These are phyloP conservation scores for Camellia oleifera DNA, from an alignment of 179 eudicot genomes.

Conservation along the genomic window DNA sequence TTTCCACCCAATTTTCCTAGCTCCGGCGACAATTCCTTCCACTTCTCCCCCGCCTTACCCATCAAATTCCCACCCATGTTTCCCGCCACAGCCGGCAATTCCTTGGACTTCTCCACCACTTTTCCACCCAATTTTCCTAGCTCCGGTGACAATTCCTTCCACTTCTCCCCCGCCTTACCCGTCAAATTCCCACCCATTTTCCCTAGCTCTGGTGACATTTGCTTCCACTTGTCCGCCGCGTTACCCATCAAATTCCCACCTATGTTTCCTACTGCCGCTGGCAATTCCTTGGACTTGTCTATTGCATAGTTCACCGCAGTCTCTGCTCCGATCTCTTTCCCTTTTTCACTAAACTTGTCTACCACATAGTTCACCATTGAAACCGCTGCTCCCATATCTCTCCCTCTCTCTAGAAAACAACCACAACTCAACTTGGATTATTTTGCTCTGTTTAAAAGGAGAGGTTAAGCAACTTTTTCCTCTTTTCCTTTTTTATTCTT, in stretches of 20 bases:
- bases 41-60: too few species aligned
- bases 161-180: too few species aligned
- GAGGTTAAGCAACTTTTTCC: not conserved
- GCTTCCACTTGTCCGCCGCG: constrained; percentile 14
- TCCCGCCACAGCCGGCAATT: too few species aligned
- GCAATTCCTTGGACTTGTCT: constrained; percentile 28
- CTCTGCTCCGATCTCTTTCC: constrained; percentile 14
- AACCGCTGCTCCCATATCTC: not conserved
- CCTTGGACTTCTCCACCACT: too few species aligned
- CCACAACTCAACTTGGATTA: not conserved
- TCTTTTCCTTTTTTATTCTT: too few species aligned
- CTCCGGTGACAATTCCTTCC: too few species aligned
- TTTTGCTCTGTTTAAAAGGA: not conserved
- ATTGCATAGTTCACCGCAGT: constrained; percentile 16
- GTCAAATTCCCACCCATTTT: too few species aligned
- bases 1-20: too few species aligned
- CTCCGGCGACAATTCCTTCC: too few species aligned
- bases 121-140: too few species aligned
- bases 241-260: constrained; percentile 19
- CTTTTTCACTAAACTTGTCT: not conserved
- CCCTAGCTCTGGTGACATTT: too few species aligned
- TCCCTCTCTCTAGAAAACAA: not conserved
- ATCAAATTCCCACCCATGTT: too few species aligned
- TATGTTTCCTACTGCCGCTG: not conserved
- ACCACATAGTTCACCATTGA: not conserved